phyloP scores from a whole-genome alignment of 2,329 filamentous ascomycete genomes.

The Dichotomopilus funicola region DNA sequence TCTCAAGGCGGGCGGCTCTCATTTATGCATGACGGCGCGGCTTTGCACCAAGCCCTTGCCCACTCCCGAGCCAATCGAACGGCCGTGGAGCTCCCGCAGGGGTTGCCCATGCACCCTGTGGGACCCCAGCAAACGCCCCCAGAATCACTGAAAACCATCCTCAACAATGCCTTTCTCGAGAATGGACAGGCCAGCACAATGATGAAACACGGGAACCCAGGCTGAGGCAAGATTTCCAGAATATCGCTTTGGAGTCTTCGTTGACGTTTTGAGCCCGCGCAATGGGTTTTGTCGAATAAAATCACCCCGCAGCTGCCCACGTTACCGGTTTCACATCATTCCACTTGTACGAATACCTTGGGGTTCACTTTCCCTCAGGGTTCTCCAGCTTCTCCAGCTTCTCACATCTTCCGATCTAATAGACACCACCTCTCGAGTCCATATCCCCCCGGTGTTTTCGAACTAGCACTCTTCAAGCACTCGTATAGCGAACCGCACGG shows the following conservation, averaged over 20 bases:
- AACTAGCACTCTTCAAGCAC: too few relatives aligned
- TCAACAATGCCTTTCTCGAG: constrained; percentile 21
- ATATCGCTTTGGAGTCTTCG: not conserved
- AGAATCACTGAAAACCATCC: constrained; percentile 2
- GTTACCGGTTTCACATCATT: too few relatives aligned
- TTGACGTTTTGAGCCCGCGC: constrained; percentile 4
- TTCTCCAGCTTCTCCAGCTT: too few relatives aligned
- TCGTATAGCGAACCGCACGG: too few relatives aligned
- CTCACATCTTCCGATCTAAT: too few relatives aligned
- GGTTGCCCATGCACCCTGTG: constrained; percentile 1
- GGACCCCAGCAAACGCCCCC: not conserved
- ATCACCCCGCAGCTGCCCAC: not conserved
- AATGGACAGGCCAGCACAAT: constrained; percentile 11
- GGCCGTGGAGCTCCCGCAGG: constrained; percentile 12
- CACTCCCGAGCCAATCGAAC: constrained; percentile 14
- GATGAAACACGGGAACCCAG: constrained; percentile 20
- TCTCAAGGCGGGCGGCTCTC: constrained; percentile 2
- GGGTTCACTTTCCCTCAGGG: too few relatives aligned
- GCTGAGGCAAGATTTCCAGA: constrained; percentile 9
- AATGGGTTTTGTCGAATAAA: not conserved
- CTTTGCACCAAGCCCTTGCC: constrained; percentile 5
- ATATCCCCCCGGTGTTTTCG: too few relatives aligned
- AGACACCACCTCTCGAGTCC: too few relatives aligned
- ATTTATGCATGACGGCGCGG: constrained; percentile 12
- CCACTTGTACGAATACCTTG: too few relatives aligned